Base-by-base conservation (phyloP, 768 basidiomycete species). In the Termitomyces sp. region DNA sequence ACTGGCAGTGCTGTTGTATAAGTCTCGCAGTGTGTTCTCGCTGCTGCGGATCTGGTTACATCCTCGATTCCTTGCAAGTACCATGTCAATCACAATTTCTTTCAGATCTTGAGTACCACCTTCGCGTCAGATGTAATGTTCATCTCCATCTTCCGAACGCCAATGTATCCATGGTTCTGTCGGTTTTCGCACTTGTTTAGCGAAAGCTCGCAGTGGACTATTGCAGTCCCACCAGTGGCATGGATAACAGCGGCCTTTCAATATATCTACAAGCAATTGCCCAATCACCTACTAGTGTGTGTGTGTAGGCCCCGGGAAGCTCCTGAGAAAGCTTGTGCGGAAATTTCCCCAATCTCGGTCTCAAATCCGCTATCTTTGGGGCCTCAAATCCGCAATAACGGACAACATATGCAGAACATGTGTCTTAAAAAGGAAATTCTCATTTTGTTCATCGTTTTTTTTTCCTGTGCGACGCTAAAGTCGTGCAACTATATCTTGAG, bases 181-280 rank as follows among this genome's bases (percentile, higher is more conserved):
- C 25, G 25, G 25, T 25, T 57, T 60, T 47, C 17, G 55, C 7
- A n/a, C 38, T 10, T 63, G 63, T n/a, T 32, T 63, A 14, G 12
- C 43, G 25, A 55, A 60, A 40, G 29, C 57, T 36, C 59, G 40
- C 32, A 57, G 31, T 17, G 63, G 63, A 4, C 9, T 25, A 25
- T 25, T 25, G 25, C 25, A 52, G 62, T 3, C 38, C 29, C 54
- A 57, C n/a, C 25, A 60, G 64, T 15, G 60, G 56, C 14, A 54
- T 53, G 31, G 54, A 68, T 58, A 69, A 67, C 38, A 7, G 57
- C 2, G 69, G 69, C 5, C 58, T 2, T 38, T 51, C 7, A 57
- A 65, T 49, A 62, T 69, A 32, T 64, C 69, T 12, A 29, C 54
- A 11, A 31, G 68, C 69, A 10, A 70, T 67, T 2, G 68, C 67